Evolutionary conservation across 2,329 filamentous ascomycete species (phyloP), one percentile per base, ranked within the genome.

Genomic region (Calycina herbarum): DNA sequence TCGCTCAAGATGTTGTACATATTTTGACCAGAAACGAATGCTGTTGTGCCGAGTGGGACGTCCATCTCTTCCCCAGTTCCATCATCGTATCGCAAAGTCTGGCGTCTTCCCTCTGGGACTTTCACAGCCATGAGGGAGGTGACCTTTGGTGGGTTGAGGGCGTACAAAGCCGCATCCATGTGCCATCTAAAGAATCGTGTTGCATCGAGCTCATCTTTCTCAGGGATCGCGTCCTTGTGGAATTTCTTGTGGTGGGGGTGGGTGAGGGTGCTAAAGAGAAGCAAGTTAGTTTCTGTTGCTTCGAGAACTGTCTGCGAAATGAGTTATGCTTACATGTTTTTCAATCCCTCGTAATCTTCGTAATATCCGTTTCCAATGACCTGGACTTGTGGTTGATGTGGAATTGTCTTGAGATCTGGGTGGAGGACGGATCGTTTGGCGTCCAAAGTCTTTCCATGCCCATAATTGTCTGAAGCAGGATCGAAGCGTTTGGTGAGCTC

Each of bases 181-280:
- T 93, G 90, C 90, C 91, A 93, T 66, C 90, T 82, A 78, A 91
- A 93, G 78, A 92, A 87, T 6, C 85, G 78, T 0, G 85, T 87
- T 70, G 80, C 81, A 13, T 83, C 80, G 5, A 84, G 76, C 68
- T 88, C 85, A n/a, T 87, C 81, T n/a, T 81, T 79, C 1, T 88
- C 79, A 79, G 89, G 83, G 68, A 94, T 85, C 24, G 79, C 75
- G 5, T 86, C 85, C 62, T 85, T 84, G 77, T 94, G 91, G 78
- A 94, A 94, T 0, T 88, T 92, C 65, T 83, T 84, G 80, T 94
- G 91, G 73, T 94, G 91, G 5, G 91, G 91, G 73, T 94, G 91
- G 64, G 85, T 85, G 38, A 94, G 83, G 40, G 80, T 85, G 68
- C 48, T 54, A 24, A 15, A 27, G 48, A 27, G 13, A 5, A 13